Base-by-base conservation (phyloP, 2,329 filamentous ascomycete genomes). In the Amauroascus verrucosus region DNA sequence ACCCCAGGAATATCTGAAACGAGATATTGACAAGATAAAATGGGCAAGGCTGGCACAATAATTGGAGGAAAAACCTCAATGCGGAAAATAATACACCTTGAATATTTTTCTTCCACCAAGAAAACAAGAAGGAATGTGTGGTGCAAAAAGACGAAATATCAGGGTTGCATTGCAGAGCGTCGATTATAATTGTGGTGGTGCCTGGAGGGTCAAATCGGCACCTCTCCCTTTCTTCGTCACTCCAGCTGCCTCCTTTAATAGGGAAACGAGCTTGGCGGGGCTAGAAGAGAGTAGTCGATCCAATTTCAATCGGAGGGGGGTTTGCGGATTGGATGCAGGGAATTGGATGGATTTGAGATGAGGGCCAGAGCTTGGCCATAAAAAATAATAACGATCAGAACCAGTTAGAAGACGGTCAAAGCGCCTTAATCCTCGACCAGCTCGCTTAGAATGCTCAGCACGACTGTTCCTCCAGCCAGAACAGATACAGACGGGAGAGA, bases 1-100 rank as follows among this genome's bases (percentile, higher is more conserved):
- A 33, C 50, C 50, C 41, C 26, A 46, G 50, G 43, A 52, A 37
- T 52, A 52, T 45, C 30, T 52, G 50, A 52, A 52, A 52, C 50
- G 50, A 30, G 22, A 46, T 52, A 46, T 52, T 38, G 41, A 45
- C 41, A 38, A 38, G 28, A 44, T 44, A 44, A 41, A 11, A 43
- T 22, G 24, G 38, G 11, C 35, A 37, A 32, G 35, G 35, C 35
- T 32, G 16, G 24, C 35, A 7, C 35, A 50, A 16, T 51, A 33
- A 44, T 51, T 51, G 48, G 48, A 51, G 48, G 48, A 51, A 44
- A 51, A 44, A 43, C 13, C 35, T 32, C 38, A 11, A 51, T 44
- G 37, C 37, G 35, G 20, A 44, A 35, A 51, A 51, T 33, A 44
- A 51, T 35, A 33, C 28, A 37, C 2, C 20, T 32, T n/a, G 30